Evolutionary conservation across 306 rosid species (phyloP).

Genomic region (Gleditsia sinensis): DNA sequence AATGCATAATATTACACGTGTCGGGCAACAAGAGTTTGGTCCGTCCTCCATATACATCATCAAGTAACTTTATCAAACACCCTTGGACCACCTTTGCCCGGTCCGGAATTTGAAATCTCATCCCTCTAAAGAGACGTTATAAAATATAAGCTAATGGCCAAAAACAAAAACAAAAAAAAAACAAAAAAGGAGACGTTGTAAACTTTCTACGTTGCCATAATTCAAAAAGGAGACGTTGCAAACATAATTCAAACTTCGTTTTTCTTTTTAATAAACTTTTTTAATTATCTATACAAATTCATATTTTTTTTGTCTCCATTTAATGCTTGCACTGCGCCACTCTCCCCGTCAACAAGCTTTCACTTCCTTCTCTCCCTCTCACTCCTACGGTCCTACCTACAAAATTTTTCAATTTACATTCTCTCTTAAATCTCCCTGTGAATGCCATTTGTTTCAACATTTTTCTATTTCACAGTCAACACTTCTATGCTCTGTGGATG

Average conservation of each 20-base stretch:
- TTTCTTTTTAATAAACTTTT: not conserved
- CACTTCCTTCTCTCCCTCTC: conserved; percentile 2
- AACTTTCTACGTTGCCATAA: conserved; percentile 43
- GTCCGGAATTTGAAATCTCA: conserved; percentile 77
- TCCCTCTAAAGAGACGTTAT: conserved; percentile 81
- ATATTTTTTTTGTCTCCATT: conserved; percentile 34
- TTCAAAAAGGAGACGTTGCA: conserved; percentile 38
- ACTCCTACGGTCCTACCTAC: not conserved
- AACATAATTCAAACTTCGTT: conserved; percentile 37
- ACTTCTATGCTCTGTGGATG: not conserved
- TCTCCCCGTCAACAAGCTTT: not conserved
- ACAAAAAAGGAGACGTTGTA: conserved; percentile 88
- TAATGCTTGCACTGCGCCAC: conserved; percentile 34
- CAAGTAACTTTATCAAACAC: conserved; percentile 36
- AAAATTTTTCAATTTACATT: not conserved
- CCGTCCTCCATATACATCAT: not conserved
- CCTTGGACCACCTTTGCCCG: conserved; percentile 38
- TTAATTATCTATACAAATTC: not conserved
- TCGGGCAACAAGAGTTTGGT: not conserved
- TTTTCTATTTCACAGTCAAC: not conserved
- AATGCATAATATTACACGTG: not conserved
- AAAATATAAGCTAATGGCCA: too few species aligned
- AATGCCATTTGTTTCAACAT: conserved; percentile 1
- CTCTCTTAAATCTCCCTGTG: not conserved
- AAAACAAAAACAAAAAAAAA: too few species aligned